A percentile compares a stretch with the other conserved stretches of the same genome.
These are phyloP conservation scores for Tylopilus balloui DNA, from an alignment of 768 basidiomycete genomes.

Conservation along the genomic window DNA sequence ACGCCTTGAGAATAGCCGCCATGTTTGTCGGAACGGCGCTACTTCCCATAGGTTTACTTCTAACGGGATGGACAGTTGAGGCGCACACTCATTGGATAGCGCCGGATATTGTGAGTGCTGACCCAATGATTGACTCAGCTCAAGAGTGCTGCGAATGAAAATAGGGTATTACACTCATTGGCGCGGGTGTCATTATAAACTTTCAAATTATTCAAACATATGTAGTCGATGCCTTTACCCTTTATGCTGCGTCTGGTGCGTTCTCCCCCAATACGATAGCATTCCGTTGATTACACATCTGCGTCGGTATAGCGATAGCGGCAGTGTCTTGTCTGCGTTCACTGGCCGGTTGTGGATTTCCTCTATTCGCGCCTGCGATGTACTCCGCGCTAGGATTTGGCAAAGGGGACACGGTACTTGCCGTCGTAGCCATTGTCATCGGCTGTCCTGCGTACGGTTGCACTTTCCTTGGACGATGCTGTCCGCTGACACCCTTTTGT, in stretches of 20 bases:
- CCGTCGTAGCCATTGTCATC: slow-evolving; percentile 49
- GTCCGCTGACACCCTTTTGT: slow-evolving; percentile 33
- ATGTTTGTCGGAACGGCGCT: slow-evolving; percentile 56
- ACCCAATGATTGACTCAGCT: background rate
- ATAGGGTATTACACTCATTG: slow-evolving; percentile 55
- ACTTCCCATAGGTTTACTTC: slow-evolving; percentile 62
- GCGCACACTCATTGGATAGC: slow-evolving; percentile 61
- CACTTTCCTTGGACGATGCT: background rate
- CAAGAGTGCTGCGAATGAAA: background rate
- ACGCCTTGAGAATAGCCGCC: slow-evolving; percentile 37
- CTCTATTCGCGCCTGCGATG: slow-evolving; percentile 72
- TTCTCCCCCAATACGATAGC: background rate
- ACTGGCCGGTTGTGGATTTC: slow-evolving; percentile 69
- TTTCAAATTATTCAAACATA: slow-evolving; percentile 67
- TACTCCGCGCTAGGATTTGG: slow-evolving; percentile 64
- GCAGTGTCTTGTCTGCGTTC: slow-evolving; percentile 61
- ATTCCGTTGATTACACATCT: background rate
- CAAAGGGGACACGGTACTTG: slow-evolving; percentile 63
- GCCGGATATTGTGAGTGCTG: slow-evolving; percentile 52
- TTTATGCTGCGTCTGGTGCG: slow-evolving; percentile 64
- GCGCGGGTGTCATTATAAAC: slow-evolving; percentile 52
- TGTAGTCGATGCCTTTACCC: slow-evolving; percentile 60
- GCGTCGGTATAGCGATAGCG: slow-evolving; percentile 47
- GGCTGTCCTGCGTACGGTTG: slow-evolving; percentile 50
- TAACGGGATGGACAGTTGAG: slow-evolving; percentile 69